Base-by-base conservation (phyloP, 306 rosid species). In the Quercus cerris region DNA sequence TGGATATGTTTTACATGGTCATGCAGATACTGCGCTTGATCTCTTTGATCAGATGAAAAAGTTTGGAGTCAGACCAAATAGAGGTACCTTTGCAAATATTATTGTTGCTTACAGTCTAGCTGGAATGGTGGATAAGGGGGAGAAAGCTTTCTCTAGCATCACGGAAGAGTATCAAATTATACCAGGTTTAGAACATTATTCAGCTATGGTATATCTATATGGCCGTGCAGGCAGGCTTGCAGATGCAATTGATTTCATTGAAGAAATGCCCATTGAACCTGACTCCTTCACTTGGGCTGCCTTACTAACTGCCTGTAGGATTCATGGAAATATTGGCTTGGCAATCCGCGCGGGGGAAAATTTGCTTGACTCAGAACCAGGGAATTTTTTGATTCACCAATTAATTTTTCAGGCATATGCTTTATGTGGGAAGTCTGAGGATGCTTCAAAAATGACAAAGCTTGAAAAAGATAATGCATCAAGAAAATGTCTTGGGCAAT, bases 161-260 rank as follows among this genome's bases (percentile, higher is more conserved):
- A 81, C 76, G 51, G 81, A 89, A 78, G 91, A 87, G 62, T 92
- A 84, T 80, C 82, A 74, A 73, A 93, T 93, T 70, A 67, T 68
- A 79, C 96, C 91, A 31, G 84, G 89, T 81, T 72, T 82, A 83
- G 98, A 95, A 79, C 99, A 95, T 89, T 93, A 91, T 86, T 77
- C 85, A 67, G 96, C 94, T 61, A 77, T 93, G 88, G 92, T 91
- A 46, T 84, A 90, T 83, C 85, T 95, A 67, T 89, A 87, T 80
- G 93, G 99, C 44, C 99, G 94, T 75, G 81, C 98, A 1, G 98
- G 99, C 38, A 93, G 90, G 86, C 91, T 95, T 58, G 84, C 77
- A 14, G 96, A 91, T 80, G 96, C 98, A 71, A 64, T 90, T 86
- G 84, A 80, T 81, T 89, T 95, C 75, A 88, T 93, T 56, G 86